phyloP scores from a whole-genome alignment of 2,329 filamentous ascomycete genomes.

The Aspergillus chevalieri region DNA sequence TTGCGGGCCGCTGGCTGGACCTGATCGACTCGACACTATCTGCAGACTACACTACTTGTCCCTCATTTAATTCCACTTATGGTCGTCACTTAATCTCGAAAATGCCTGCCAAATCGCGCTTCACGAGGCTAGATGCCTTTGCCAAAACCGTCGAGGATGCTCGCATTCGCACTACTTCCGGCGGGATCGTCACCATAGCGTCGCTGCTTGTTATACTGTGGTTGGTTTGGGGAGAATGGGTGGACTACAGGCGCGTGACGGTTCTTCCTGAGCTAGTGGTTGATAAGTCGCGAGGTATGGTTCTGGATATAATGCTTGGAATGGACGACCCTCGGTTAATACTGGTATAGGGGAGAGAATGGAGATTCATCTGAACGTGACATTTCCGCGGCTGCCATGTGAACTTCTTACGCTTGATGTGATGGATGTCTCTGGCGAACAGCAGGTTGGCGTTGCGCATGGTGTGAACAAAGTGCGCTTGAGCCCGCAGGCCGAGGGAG shows the following conservation, averaged over 20 bases:
- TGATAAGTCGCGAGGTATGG: slow-evolving; percentile 83
- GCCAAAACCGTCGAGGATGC: slow-evolving; percentile 99
- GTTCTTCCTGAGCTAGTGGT: slow-evolving; percentile 91
- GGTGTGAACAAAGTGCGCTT: slow-evolving; percentile 89
- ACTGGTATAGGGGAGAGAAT: slow-evolving; percentile 73
- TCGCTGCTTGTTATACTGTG: slow-evolving; percentile 84
- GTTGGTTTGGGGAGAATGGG: slow-evolving; percentile 92
- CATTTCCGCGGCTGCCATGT: slow-evolving; percentile 88
- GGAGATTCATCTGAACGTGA: slow-evolving; percentile 98
- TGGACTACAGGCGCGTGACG: slow-evolving; percentile 77
- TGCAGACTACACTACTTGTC: not conserved
- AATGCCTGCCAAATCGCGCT: slow-evolving; percentile 89
- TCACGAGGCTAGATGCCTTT: slow-evolving; percentile 95
- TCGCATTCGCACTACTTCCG: slow-evolving; percentile 87
- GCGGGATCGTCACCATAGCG: slow-evolving; percentile 87
- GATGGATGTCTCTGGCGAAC: slow-evolving; percentile 97
- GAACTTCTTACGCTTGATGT: slow-evolving; percentile 94
- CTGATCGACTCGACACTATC: not conserved
- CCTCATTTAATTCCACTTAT: slow-evolving; percentile 14
- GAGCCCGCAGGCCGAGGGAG: slow-evolving; percentile 64
- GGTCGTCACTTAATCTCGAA: slow-evolving; percentile 22
- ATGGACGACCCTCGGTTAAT: no score
- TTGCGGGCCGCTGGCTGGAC: not conserved
- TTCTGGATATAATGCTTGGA: not conserved
- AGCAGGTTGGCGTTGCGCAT: slow-evolving; percentile 89